Conservation (phyloP, 2,329 filamentous ascomycete genomes). For the Paramyrothecium roridum region DNA sequence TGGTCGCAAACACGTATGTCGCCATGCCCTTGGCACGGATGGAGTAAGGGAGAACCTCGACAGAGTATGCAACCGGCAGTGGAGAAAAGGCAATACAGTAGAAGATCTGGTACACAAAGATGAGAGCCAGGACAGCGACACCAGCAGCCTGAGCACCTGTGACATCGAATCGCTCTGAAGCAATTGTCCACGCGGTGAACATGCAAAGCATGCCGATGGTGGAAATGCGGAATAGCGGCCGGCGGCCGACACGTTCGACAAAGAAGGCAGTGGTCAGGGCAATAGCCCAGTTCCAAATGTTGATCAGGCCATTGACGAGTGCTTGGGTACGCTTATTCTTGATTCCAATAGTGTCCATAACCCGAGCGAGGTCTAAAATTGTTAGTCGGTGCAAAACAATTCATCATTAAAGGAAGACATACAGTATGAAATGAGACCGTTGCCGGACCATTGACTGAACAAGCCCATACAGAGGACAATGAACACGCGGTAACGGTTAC, state of each 20-base stretch:
- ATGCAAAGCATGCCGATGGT: slow-evolving; percentile 22
- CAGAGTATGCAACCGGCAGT: slow-evolving; percentile 45
- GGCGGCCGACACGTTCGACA: slow-evolving; percentile 23
- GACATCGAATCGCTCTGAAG: slow-evolving; percentile 26
- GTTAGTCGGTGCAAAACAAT: neutral
- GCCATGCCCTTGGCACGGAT: slow-evolving; percentile 49
- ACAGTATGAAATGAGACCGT: slow-evolving; percentile 27
- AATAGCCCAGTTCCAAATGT: slow-evolving; percentile 22
- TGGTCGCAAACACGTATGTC: slow-evolving; percentile 21
- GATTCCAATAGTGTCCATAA: slow-evolving; percentile 15
- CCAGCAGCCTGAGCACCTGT: slow-evolving; percentile 23
- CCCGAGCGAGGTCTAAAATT: slow-evolving; percentile 6
- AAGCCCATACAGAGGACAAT: slow-evolving; percentile 40
- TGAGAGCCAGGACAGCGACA: slow-evolving; percentile 28
- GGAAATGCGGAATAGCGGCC: slow-evolving; percentile 27
- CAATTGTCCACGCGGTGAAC: slow-evolving; percentile 31
- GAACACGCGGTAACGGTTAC: slow-evolving; percentile 30
- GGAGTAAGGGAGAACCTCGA: slow-evolving; percentile 51
- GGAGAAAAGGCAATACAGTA: slow-evolving; percentile 56
- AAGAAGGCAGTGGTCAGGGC: slow-evolving; percentile 21
- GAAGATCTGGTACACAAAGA: slow-evolving; percentile 36
- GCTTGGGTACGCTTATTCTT: slow-evolving; percentile 20
- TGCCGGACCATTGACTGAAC: slow-evolving; percentile 36
- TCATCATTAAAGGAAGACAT: slow-evolving; percentile 7
- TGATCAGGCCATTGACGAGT: slow-evolving; percentile 22